Percentiles rank a stretch among this genome's conserved stretches.
Evolutionary conservation across 2,329 filamentous ascomycete species (phyloP).

Genomic region (Stagonosporopsis chrysanthemi): DNA sequence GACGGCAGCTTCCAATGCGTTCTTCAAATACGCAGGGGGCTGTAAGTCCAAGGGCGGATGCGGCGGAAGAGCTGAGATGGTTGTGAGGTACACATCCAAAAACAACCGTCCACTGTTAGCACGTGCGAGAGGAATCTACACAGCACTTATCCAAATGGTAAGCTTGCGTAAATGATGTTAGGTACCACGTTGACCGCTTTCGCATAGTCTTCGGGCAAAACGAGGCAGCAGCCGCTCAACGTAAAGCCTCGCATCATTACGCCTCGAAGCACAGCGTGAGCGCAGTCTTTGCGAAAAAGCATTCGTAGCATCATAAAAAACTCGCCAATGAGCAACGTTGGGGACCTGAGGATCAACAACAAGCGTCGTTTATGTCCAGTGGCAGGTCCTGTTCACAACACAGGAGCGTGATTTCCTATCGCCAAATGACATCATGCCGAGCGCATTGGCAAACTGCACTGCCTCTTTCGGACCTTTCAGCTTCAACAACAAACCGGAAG

Average conservation of each 20-base stretch:
- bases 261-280: neutral
- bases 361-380: neutral
- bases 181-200: too few species aligned
- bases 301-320: too few species aligned
- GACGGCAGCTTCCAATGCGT: neutral
- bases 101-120: too few species aligned
- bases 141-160: too few species aligned
- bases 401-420: neutral
- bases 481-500: conserved; percentile 5
- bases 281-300: neutral
- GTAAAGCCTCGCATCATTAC: neutral
- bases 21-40: neutral
- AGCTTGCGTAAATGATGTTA: too few species aligned
- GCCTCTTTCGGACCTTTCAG: conserved; percentile 14
- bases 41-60: neutral
- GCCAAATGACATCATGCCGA: conserved; percentile 16
- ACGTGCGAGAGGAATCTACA: too few species aligned
- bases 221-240: neutral
- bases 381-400: neutral
- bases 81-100: too few species aligned
- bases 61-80: too few species aligned
- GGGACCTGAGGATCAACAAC: neutral
- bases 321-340: neutral
- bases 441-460: conserved; percentile 12
- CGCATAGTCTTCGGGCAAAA: neutral